phyloP scores from a whole-genome alignment of 345 rosid genomes.

The Citrus reticulata region DNA sequence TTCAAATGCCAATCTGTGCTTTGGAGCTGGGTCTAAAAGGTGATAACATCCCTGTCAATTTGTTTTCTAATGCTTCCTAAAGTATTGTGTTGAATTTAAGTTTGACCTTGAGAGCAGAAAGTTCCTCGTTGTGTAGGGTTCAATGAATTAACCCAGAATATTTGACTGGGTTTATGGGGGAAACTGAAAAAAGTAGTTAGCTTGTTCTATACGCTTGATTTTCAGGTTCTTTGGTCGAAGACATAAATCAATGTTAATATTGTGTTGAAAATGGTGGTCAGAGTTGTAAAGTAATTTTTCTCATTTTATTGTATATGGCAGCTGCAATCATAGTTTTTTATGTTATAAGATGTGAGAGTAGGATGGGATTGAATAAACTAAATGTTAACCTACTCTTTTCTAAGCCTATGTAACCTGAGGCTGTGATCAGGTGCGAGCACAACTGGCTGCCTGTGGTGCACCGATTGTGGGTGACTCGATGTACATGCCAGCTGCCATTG shows the following conservation, averaged over 20 bases:
- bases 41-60: neutral
- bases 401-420: neutral
- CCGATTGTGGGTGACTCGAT: conserved; percentile 89
- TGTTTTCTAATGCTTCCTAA: neutral
- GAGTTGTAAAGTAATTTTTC: neutral
- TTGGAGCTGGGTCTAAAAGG: neutral
- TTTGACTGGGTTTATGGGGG: neutral
- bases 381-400: neutral
- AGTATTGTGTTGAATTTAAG: neutral
- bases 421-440: conserved; percentile 68
- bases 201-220: neutral
- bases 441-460: conserved; percentile 83
- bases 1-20: neutral
- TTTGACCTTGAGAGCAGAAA: neutral
- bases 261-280: neutral
- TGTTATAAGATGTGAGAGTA: neutral
- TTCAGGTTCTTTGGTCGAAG: neutral
- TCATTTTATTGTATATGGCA: neutral
- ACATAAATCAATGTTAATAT: neutral
- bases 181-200: neutral
- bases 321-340: neutral
- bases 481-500: conserved; percentile 86
- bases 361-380: neutral
- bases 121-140: neutral
- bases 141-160: neutral